Evolutionary conservation across 352 stramenopile genomes (phyloP).

Genomic region (Pythium aristosporum): DNA sequence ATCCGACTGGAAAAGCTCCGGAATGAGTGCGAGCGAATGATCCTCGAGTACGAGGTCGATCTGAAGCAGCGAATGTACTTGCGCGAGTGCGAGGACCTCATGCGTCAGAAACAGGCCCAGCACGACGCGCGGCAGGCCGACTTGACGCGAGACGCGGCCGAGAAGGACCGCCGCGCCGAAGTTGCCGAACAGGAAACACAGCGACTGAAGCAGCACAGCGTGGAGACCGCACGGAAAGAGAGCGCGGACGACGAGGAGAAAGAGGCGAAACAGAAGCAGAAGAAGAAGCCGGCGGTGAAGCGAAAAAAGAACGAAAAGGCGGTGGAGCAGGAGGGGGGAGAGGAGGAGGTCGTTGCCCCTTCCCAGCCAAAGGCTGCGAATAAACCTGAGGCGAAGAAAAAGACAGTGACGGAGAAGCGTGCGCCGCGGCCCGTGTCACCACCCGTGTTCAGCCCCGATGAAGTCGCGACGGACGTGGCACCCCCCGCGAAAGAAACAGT

Average conservation of each 20-base stretch:
- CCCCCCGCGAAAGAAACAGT: not conserved
- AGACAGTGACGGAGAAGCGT: slow-evolving; percentile 5
- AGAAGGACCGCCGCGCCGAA: not conserved
- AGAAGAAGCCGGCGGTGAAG: slow-evolving; percentile 21
- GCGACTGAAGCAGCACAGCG: not conserved
- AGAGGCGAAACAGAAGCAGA: slow-evolving; percentile 9
- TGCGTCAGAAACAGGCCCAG: slow-evolving; percentile 26
- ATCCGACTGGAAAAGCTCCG: slow-evolving; percentile 50
- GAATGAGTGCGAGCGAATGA: slow-evolving; percentile 55
- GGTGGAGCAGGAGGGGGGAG: not conserved
- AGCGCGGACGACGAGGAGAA: slow-evolving; percentile 15
- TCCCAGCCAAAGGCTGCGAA: slow-evolving; percentile 5
- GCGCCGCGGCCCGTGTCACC: slow-evolving; percentile 9
- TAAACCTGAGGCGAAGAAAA: slow-evolving; percentile 1
- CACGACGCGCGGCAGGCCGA: slow-evolving; percentile 17
- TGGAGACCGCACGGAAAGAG: slow-evolving; percentile 20
- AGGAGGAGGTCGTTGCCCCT: not conserved
- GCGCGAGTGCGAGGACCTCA: slow-evolving; percentile 37
- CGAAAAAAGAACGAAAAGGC: slow-evolving; percentile 24
- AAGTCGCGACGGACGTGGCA: slow-evolving; percentile 4
- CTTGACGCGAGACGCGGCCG: slow-evolving; percentile 5
- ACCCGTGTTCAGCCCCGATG: slow-evolving; percentile 20
- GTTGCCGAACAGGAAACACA: not conserved
- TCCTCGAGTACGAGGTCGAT: slow-evolving; percentile 52
- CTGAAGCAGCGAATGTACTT: slow-evolving; percentile 44